Percentiles rank a stretch among this genome's conserved stretches.
Evolutionary conservation across 108 stramenopile species (phyloP).

Genomic region (Nitzschia palea): DNA sequence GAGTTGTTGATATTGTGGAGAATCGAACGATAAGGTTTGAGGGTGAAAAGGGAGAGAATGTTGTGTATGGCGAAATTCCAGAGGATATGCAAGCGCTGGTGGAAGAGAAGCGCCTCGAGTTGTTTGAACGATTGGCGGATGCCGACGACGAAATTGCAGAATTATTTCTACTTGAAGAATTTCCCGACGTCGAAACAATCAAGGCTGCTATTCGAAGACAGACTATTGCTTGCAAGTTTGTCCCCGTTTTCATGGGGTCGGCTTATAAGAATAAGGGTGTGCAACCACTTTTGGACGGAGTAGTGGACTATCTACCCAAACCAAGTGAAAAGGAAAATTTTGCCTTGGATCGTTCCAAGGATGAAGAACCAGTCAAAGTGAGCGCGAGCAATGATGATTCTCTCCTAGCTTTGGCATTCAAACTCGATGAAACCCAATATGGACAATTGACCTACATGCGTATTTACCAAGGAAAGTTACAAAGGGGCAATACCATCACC

Average conservation of each 20-base stretch:
- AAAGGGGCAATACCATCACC: slow-evolving; percentile 82
- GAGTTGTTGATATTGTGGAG: slow-evolving; percentile 93
- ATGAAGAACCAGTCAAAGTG: slow-evolving; percentile 79
- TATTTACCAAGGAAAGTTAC: slow-evolving; percentile 93
- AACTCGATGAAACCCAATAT: slow-evolving; percentile 96
- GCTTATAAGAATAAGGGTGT: slow-evolving; percentile 99
- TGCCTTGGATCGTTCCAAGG: slow-evolving; percentile 87
- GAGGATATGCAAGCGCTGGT: slow-evolving; percentile 70
- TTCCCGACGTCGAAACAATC: slow-evolving; percentile 76
- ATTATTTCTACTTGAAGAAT: slow-evolving; percentile 95
- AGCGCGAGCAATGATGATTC: slow-evolving; percentile 70
- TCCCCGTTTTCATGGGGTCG: slow-evolving; percentile 99
- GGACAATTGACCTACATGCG: slow-evolving; percentile 99
- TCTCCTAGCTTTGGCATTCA: slow-evolving; percentile 97
- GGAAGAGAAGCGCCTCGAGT: slow-evolving; percentile 77
- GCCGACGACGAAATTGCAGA: slow-evolving; percentile 97
- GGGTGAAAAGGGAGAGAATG: slow-evolving; percentile 88
- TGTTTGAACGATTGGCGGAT: slow-evolving; percentile 95
- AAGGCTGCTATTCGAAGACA: slow-evolving; percentile 89
- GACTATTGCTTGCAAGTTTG: slow-evolving; percentile 90
- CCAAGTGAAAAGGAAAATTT: slow-evolving; percentile 91
- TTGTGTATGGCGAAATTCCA: slow-evolving; percentile 87
- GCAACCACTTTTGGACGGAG: slow-evolving; percentile 97
- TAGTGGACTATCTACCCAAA: slow-evolving; percentile 93
- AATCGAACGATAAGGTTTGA: slow-evolving; percentile 74